Base-by-base conservation (phyloP, 192 early-diverging fungal species). In the Gryganskiella cystojenkinii region DNA sequence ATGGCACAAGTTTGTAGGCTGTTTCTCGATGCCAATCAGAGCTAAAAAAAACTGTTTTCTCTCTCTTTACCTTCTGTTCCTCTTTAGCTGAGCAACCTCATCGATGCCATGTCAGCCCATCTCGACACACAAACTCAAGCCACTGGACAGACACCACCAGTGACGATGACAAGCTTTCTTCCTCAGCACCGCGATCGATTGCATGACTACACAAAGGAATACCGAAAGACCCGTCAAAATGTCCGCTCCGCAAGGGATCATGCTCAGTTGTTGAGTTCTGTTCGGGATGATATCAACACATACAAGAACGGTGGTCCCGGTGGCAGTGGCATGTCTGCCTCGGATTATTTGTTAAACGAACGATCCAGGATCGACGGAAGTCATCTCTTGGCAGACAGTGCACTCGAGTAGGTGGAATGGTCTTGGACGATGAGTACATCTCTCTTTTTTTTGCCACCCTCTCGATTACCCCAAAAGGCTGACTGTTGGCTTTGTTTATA, bases 151-250 rank as follows among this genome's bases (percentile, higher is more conserved):
- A 83, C 85, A 6, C 91, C 86, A 28, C 91, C 86, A 28, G 79
- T 88, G n/a, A 84, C 88, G 24, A 90, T 89, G 84, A 82, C 90
- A 45, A 92, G 93, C 64, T 82, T 92, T 72, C 71, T 95, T 0
- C 90, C 93, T 71, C 69, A 92, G 35, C 92, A 95, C 61, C 82
- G 89, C 25, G 92, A 94, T 55, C 94, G 92, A 44, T 75, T 92
- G 9, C 93, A 90, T 59, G 92, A 95, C 61, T 93, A 90, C 68
- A 86, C 84, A n/a, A 91, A 88, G 56, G 93, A 95, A 61, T 93
- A 91, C 72, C 84, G 89, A 57, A 88, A 86, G 60, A 89, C 87
- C 15, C 70, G 91, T 78, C 85, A 86, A 31, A 92, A 88, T 66
- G 83, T 92, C 9, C 67, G 85, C 19, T 78, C 89, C 45, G 89